These are phyloP conservation scores for Ogataea wickerhamii DNA, from an alignment of 805 yeast species.

Conservation along the genomic window DNA sequence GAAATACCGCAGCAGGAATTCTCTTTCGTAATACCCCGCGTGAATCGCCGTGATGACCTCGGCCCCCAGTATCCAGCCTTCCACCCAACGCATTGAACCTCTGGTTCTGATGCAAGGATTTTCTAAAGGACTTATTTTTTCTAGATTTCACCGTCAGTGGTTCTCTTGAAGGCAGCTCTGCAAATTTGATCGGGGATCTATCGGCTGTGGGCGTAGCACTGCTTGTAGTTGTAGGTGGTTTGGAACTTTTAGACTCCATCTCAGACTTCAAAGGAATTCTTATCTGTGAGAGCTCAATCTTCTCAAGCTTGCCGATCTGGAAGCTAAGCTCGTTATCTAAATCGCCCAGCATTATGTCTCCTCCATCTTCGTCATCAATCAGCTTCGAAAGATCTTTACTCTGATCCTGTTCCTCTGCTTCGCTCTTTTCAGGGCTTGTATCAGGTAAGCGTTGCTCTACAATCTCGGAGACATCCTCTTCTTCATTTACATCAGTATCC, in stretches of 20 bases:
- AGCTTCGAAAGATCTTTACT: conserved; percentile 15
- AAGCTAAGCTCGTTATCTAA: conserved; percentile 24
- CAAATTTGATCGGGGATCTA: conserved; percentile 32
- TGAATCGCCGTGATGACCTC: neutral
- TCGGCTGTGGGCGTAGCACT: conserved; percentile 22
- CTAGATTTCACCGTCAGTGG: conserved; percentile 29
- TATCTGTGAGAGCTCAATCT: conserved; percentile 28
- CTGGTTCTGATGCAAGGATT: conserved; percentile 14
- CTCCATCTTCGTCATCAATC: conserved; percentile 19
- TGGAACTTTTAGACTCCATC: conserved; percentile 5
- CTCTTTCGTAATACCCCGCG: neutral
- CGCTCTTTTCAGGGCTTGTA: too few relatives aligned
- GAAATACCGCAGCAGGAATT: neutral
- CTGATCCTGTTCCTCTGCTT: neutral
- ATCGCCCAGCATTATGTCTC: conserved; percentile 19
- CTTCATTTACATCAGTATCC: neutral
- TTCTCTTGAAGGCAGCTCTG: conserved; percentile 31
- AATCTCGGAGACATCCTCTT: neutral
- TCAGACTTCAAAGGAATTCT: conserved; percentile 23
- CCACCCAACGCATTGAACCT: conserved; percentile 1
- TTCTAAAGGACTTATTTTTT: conserved; percentile 25
- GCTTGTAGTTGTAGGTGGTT: conserved; percentile 16
- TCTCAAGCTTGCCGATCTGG: conserved; percentile 27
- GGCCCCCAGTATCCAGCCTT: neutral
- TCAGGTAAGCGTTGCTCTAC: too few relatives aligned